Percentiles rank a stretch among this genome's conserved stretches.
Conservation (phyloP, 2,329 filamentous ascomycete genomes). For the Colletotrichum tofieldiae region DNA sequence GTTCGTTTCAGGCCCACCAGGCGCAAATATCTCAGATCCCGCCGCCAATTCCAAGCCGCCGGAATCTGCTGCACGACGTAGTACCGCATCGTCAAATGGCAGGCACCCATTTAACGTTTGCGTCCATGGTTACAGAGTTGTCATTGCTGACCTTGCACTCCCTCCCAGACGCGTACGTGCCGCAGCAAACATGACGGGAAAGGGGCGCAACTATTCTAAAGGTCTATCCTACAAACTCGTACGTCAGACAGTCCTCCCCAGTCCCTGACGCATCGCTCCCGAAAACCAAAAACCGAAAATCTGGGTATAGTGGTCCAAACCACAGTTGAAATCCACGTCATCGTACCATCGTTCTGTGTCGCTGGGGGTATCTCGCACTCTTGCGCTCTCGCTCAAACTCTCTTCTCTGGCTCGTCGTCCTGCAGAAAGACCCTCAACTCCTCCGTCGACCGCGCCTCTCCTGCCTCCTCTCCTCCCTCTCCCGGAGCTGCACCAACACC, state of each 20-base stretch:
- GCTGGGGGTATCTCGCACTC: background rate
- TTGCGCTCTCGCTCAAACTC: background rate
- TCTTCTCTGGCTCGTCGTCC: background rate
- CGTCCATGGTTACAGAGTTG: background rate
- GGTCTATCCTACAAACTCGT: conserved; percentile 22
- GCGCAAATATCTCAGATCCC: background rate
- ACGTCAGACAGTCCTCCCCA: background rate
- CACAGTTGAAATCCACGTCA: conserved; percentile 3
- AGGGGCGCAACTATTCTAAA: conserved; percentile 7
- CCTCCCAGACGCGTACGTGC: background rate
- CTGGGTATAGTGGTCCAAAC: background rate
- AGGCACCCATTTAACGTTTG: background rate
- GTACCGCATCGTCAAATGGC: background rate
- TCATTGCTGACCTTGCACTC: conserved; percentile 19
- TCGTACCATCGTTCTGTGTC: background rate
- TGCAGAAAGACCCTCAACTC: background rate
- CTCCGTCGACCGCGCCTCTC: conserved; percentile 23
- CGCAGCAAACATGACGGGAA: conserved; percentile 24
- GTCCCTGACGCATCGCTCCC: background rate
- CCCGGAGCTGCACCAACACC: conserved; percentile 38
- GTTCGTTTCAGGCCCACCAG: conserved; percentile 2
- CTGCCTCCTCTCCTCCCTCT: conserved; percentile 39
- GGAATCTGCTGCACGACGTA: conserved; percentile 11
- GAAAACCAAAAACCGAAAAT: background rate
- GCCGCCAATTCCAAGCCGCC: background rate